Evolutionary conservation across 148 eudicot species (phyloP), one percentile per base, ranked within the genome.

Genomic region (Arctostaphylos glauca): DNA sequence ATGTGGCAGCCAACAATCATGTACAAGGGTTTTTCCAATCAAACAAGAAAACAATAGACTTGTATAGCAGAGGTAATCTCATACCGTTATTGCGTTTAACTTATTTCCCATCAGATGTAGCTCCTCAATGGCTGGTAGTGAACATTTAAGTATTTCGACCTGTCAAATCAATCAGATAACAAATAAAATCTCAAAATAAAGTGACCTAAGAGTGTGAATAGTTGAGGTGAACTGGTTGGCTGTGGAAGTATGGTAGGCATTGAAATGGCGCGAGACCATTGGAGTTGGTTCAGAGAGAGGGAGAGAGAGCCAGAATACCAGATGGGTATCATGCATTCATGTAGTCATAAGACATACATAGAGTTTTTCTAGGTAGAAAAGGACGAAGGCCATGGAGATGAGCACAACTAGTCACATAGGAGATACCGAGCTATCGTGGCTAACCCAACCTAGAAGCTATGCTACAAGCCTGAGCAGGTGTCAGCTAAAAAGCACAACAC

Each of bases 81-180:
- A 56, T 80, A 96, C 99, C 87, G 88, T 88, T 74, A 96, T 92
- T 85, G 88, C 89, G 64, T 86, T 84, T 23, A 96, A 58, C 74
- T 88, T 85, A 80, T 96, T 96, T 83, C 97, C 98, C 93, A 85
- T 89, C 83, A 96, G 89, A 92, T 96, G 99, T 81, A 94, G 90
- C 88, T 96, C 99, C 85, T 96, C 93, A 50, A 96, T 80, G 48
- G 73, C 85, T 56, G 92, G 95, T 31, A 94, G 83, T 68, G 85
- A 91, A 52, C 85, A 83, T 89, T 93, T 89, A 68, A 96, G 94
- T 48, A 82, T 64, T 84, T 92, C 98, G 82, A 96, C 88, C 99
- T 96, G 90, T 80, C 64, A 83, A 82, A 77, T 81, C 21, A 82
- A 52, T 25, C 75, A 72, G 84, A 58, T 50, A 59, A 49, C 8